Conservation (phyloP, 441 rosid genomes). For the Biscutella laevigata region DNA sequence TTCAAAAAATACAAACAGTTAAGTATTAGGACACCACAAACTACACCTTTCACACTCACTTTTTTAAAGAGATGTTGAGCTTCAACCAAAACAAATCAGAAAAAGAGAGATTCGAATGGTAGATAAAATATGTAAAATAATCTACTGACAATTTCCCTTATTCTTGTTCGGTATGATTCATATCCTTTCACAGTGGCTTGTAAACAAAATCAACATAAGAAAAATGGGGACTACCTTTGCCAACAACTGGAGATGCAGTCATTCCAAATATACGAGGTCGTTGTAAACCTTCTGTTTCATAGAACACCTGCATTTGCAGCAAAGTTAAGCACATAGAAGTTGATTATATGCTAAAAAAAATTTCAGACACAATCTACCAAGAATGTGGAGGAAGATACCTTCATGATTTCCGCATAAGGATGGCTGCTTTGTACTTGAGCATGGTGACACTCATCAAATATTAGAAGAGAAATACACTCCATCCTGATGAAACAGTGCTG, state of each 20-base stretch:
- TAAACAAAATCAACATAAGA: conserved; percentile 3
- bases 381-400: conserved; percentile 37
- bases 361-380: conserved; percentile 15
- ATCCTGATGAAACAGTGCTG: conserved; percentile 86
- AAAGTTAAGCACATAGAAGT: conserved; percentile 18
- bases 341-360: not conserved
- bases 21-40: too few species aligned
- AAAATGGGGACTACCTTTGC: conserved; percentile 57
- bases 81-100: too few species aligned
- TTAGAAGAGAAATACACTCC: conserved; percentile 77
- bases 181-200: not conserved
- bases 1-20: too few species aligned
- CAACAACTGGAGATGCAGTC: conserved; percentile 97
- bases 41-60: too few species aligned
- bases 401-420: conserved; percentile 92
- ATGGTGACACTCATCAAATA: conserved; percentile 96
- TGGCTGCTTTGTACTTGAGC: conserved; percentile 78
- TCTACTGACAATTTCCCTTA: too few species aligned
- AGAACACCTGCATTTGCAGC: conserved; percentile 53
- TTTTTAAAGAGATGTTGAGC: too few species aligned
- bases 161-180: not conserved
- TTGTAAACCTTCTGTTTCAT: conserved; percentile 40
- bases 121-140: too few species aligned
- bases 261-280: conserved; percentile 91
- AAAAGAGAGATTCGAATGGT: too few species aligned